Conservation (phyloP, 352 stramenopile species). For the Phytopythium helicoides region DNA sequence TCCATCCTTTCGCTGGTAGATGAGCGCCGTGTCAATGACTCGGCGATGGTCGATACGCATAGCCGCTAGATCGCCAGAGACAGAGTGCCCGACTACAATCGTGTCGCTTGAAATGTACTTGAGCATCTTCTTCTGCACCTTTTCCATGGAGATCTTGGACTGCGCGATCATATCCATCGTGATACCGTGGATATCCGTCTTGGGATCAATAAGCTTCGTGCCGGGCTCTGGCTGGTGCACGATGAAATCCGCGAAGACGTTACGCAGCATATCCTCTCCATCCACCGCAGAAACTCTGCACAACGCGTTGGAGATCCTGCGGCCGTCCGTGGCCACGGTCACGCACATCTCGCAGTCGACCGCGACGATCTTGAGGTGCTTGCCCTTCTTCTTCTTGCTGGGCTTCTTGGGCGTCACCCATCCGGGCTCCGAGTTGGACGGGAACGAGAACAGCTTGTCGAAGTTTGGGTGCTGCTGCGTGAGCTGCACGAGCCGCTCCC, state of each 20-base stretch:
- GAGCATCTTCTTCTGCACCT: slow-evolving; percentile 81
- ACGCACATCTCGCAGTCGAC: slow-evolving; percentile 90
- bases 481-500: slow-evolving; percentile 64
- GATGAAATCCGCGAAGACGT: slow-evolving; percentile 74
- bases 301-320: slow-evolving; percentile 53
- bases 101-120: slow-evolving; percentile 83
- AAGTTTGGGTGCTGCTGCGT: slow-evolving; percentile 63
- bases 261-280: slow-evolving; percentile 71
- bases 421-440: slow-evolving; percentile 19
- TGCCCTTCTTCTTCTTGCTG: slow-evolving; percentile 62
- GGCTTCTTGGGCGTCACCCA: slow-evolving; percentile 57
- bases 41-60: slow-evolving; percentile 73
- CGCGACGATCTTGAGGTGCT: slow-evolving; percentile 69
- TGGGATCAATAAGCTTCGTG: slow-evolving; percentile 61
- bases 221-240: slow-evolving; percentile 76
- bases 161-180: slow-evolving; percentile 60
- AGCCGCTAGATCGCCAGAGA: slow-evolving; percentile 71
- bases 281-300: slow-evolving; percentile 81
- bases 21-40: slow-evolving; percentile 82
- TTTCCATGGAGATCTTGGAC: slow-evolving; percentile 70
- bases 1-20: slow-evolving; percentile 62
- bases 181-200: slow-evolving; percentile 87
- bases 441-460: slow-evolving; percentile 56
- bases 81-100: slow-evolving; percentile 81
- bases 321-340: slow-evolving; percentile 25